These are phyloP conservation scores for Solanum bulbocastanum DNA, from an alignment of 257 asterid species.

Conservation along the genomic window DNA sequence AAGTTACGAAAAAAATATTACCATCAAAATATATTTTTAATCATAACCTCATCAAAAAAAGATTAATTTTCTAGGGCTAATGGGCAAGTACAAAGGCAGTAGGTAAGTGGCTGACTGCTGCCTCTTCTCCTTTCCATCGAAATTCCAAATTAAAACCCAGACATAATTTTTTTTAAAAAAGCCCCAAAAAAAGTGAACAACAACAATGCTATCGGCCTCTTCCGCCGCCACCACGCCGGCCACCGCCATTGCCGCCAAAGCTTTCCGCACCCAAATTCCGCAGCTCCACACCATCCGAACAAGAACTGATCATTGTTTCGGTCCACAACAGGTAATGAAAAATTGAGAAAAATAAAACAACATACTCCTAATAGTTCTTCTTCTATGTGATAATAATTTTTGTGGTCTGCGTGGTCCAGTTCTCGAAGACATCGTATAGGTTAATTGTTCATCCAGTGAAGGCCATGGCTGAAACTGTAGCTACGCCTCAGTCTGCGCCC, in stretches of 20 bases:
- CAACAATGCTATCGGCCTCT: background rate
- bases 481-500: constrained; percentile 25
- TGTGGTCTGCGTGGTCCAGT: constrained; percentile 8
- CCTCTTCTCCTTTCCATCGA: background rate
- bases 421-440: constrained; percentile 10
- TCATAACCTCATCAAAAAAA: background rate
- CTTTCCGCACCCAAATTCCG: background rate
- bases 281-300: background rate
- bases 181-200: background rate
- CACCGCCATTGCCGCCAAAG: background rate
- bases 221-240: background rate
- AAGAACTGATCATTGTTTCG: background rate
- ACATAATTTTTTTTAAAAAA: background rate
- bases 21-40: too few species aligned
- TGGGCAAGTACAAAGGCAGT: background rate
- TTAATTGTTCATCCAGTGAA: constrained; percentile 31
- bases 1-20: background rate
- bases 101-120: background rate
- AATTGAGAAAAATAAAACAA: background rate
- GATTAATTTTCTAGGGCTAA: background rate
- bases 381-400: background rate
- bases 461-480: constrained; percentile 65
- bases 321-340: constrained; percentile 2
- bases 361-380: background rate
- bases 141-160: background rate